A percentile compares a stretch with the other conserved stretches of the same genome.
Evolutionary conservation across 495 filamentous ascomycete genomes (phyloP).

Genomic region (Aspergillus haitiensis): DNA sequence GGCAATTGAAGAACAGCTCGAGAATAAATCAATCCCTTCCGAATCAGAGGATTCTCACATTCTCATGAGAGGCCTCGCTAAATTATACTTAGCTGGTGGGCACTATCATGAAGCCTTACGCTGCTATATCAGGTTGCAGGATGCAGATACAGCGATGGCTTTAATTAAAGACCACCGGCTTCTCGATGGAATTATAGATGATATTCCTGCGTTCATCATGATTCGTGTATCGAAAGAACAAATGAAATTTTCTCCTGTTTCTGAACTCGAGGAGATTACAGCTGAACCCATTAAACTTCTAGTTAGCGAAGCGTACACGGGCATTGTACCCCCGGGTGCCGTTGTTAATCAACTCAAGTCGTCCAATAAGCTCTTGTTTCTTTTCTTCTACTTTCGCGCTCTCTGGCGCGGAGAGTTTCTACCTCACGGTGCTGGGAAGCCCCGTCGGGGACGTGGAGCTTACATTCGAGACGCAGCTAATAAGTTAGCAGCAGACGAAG

Average conservation of each 20-base stretch:
- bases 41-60: conserved; percentile 83
- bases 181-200: conserved; percentile 79
- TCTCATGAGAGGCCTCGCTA: conserved; percentile 78
- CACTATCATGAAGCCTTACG: conserved; percentile 78
- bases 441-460: conserved; percentile 40
- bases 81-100: conserved; percentile 74
- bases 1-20: conserved; percentile 72
- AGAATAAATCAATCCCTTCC: conserved; percentile 63
- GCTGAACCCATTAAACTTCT: conserved; percentile 81
- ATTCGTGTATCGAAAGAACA: conserved; percentile 78
- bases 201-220: conserved; percentile 84
- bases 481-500: conserved; percentile 56
- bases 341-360: conserved; percentile 73
- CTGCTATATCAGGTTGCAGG: conserved; percentile 86
- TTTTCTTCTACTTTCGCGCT: conserved; percentile 87
- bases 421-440: conserved; percentile 38
- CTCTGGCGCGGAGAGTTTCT: conserved; percentile 75
- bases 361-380: conserved; percentile 60
- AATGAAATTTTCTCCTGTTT: conserved; percentile 60
- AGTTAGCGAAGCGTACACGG: conserved; percentile 86
- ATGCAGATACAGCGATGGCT: conserved; percentile 83
- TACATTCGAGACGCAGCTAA: conserved; percentile 43
- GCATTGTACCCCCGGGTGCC: conserved; percentile 73
- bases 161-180: conserved; percentile 82
- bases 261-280: conserved; percentile 73